Evolutionary conservation across 495 filamentous ascomycete genomes (phyloP).

Genomic region (Choiromyces venosus): DNA sequence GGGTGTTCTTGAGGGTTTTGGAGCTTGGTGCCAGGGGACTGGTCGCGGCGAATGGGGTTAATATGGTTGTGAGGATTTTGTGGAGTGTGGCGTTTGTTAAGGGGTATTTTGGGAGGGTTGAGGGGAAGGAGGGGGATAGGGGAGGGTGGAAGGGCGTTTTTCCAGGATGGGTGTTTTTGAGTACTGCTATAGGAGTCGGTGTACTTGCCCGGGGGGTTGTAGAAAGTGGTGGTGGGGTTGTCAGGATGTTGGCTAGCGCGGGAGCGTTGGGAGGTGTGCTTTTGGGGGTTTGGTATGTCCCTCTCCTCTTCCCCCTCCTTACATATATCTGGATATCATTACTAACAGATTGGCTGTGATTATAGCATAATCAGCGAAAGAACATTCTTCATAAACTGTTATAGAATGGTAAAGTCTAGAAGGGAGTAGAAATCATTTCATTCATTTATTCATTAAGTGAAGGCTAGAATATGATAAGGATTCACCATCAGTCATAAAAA

Average conservation of each 20-base stretch:
- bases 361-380: constrained; percentile 58
- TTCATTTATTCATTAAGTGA: too few relatives aligned
- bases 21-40: constrained; percentile 69
- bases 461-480: neutral
- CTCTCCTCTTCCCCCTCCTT: constrained; percentile 30
- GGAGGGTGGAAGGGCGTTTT: constrained; percentile 36
- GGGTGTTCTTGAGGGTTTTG: constrained; percentile 59
- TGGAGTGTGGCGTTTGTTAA: constrained; percentile 73
- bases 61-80: constrained; percentile 73
- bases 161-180: constrained; percentile 40
- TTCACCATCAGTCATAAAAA: too few relatives aligned
- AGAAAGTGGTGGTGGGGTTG: constrained; percentile 46
- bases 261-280: constrained; percentile 53
- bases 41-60: constrained; percentile 76
- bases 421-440: too few relatives aligned
- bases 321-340: constrained; percentile 44
- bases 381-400: constrained; percentile 52
- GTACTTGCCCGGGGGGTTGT: constrained; percentile 38
- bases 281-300: constrained; percentile 35
- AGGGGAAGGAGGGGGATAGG: constrained; percentile 22
- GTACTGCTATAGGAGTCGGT: constrained; percentile 42
- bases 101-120: constrained; percentile 53
- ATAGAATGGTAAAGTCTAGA: constrained; percentile 44
- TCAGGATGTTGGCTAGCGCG: constrained; percentile 51
- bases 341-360: constrained; percentile 16